Evolutionary conservation across 495 filamentous ascomycete species (phyloP), one percentile per base, ranked within the genome.

Genomic region (Neurospora sp.): DNA sequence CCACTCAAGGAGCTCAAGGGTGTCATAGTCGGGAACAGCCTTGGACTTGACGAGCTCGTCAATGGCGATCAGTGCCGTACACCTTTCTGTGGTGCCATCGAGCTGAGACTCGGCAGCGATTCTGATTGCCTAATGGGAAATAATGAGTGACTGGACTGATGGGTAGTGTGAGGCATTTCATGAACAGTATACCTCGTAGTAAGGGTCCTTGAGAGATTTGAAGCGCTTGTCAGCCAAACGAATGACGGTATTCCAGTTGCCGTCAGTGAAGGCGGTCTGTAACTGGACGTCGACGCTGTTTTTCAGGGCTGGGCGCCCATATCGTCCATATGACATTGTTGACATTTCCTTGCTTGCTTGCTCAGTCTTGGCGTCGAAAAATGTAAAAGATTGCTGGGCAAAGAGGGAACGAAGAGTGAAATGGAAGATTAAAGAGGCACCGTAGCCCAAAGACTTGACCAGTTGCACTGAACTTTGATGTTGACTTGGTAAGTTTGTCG

Each of bases 1-100:
- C 79, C 79, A 83, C 74, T 86, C 85, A 36, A 84, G 83, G 4
- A 86, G 77, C 48, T 84, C 82, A 24, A 86, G 69, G 19, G 79
- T 75, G 71, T 85, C 82, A n/a, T 79, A 69, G 73, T 86, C 85
- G 9, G 78, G 73, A 0, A 75, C 78, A n/a, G 74, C 74, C 72
- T 81, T 81, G 37, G 81, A 80, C 73, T 80, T 81, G 59, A 84
- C 71, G 70, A 84, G 79, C 31, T 78, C 76, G 70, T 84, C 80
- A 21, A 86, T 75, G 13, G 78, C 76, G 1, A 79, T 76, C 39
- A 81, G 79, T 6, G 79, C 79, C 15, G 76, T 77, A 39, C 74
- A 79, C 28, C 79, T 79, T 38, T 84, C 82, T 5, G 74, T 69
- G 9, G 82, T 74, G 73, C 81, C 81, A 70, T 86, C 84, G 2